Percentiles rank a stretch among this genome's conserved stretches.
phyloP scores from a whole-genome alignment of 768 basidiomycete genomes.

The Arthromyces matolae region DNA sequence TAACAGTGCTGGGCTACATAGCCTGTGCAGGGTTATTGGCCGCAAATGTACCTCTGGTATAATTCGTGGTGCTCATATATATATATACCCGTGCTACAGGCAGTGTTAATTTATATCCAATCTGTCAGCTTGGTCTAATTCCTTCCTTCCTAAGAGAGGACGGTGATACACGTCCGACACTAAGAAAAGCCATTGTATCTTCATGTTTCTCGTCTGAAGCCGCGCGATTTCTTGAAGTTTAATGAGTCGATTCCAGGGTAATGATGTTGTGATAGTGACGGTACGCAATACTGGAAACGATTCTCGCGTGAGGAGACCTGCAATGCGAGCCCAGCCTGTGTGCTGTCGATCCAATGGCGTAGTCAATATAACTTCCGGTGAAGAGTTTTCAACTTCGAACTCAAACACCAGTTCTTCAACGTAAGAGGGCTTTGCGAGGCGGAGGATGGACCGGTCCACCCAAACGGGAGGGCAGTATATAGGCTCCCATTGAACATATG shows the following conservation, averaged over 20 bases:
- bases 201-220: neutral
- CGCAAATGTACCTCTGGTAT: too few species aligned
- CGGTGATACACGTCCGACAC: slow-evolving; percentile 3
- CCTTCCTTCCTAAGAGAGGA: neutral
- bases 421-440: neutral
- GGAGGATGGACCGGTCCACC: neutral
- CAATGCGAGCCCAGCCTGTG: slow-evolving; percentile 2
- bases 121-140: neutral
- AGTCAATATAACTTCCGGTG: neutral
- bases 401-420: slow-evolving; percentile 5
- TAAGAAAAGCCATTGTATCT: slow-evolving; percentile 3
- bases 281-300: slow-evolving; percentile 1
- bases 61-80: neutral
- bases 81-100: too few species aligned
- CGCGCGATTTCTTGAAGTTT: neutral
- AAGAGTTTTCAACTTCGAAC: neutral
- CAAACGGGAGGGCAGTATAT: slow-evolving; percentile 2
- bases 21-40: too few species aligned
- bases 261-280: neutral
- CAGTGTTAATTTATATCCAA: neutral
- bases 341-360: neutral
- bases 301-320: slow-evolving; percentile 3
- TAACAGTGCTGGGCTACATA: too few species aligned
- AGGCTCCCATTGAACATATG: neutral
- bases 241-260: neutral